Evolutionary conservation across 192 early-diverging fungal species (phyloP).

Genomic region (Coemansia sp.): DNA sequence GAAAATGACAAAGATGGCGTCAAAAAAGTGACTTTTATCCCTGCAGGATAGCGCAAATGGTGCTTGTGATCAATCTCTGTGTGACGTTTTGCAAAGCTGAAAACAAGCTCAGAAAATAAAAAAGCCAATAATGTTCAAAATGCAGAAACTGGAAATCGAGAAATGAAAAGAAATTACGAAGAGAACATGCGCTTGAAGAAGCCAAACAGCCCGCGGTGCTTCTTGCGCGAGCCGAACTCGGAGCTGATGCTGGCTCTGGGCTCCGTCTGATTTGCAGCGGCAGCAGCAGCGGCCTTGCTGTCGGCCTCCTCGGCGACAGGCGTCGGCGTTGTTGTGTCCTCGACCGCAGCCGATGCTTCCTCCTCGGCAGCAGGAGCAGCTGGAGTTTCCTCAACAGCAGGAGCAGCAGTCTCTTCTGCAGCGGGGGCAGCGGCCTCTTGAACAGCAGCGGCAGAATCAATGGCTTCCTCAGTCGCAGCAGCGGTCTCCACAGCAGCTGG

Average conservation of each 20-base stretch:
- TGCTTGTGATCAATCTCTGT: neutral
- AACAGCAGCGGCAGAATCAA: neutral
- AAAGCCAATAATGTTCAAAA: neutral
- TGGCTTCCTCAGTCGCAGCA: conserved; percentile 2
- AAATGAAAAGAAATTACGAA: conserved; percentile 15
- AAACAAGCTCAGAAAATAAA: neutral
- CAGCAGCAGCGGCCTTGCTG: neutral
- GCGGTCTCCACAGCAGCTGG: neutral
- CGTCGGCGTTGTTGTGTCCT: neutral
- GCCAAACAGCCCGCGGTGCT: conserved; percentile 44
- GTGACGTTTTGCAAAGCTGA: neutral
- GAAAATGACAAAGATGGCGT: neutral
- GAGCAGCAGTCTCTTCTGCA: conserved; percentile 7
- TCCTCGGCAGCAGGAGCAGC: conserved; percentile 6
- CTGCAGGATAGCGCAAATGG: no score
- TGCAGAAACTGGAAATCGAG: neutral
- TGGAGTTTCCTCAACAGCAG: conserved; percentile 7
- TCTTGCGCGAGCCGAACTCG: conserved; percentile 20
- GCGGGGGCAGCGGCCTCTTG: conserved; percentile 2
- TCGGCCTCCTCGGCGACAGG: conserved; percentile 11
- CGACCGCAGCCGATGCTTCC: neutral
- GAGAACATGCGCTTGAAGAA: conserved; percentile 52
- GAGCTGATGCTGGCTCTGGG: conserved; percentile 9
- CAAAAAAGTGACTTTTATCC: no score
- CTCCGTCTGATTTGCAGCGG: neutral